Percentiles rank a stretch among this genome's conserved stretches.
Evolutionary conservation across 2,329 filamentous ascomycete genomes (phyloP).

Genomic region (Talaromyces albobiverticillius): DNA sequence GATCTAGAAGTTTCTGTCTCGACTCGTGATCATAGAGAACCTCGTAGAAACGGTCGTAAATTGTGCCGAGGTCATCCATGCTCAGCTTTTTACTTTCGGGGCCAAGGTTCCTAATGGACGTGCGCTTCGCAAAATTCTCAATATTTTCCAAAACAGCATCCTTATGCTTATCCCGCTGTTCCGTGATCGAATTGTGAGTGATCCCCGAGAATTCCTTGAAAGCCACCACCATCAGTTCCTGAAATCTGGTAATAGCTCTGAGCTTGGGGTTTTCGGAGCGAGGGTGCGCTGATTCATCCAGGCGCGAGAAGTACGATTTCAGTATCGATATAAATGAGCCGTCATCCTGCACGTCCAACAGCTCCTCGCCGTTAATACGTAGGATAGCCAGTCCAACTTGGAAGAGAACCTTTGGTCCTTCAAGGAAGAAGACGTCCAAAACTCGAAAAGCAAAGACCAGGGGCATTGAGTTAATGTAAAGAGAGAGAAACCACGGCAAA

Average conservation of each 20-base stretch:
- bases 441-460: constrained; percentile 96
- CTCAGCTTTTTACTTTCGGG: constrained; percentile 91
- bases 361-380: constrained; percentile 92
- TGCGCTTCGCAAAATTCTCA: constrained; percentile 94
- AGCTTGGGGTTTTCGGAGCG: constrained; percentile 94
- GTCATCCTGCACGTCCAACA: constrained; percentile 89
- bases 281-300: constrained; percentile 94
- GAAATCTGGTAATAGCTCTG: constrained; percentile 89
- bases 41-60: constrained; percentile 93
- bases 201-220: constrained; percentile 98
- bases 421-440: constrained; percentile 95
- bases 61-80: constrained; percentile 77
- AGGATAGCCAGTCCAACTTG: constrained; percentile 96
- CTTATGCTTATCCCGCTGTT: constrained; percentile 88
- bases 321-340: constrained; percentile 95
- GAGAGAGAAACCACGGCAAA: constrained; percentile 92
- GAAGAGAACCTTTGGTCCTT: constrained; percentile 95
- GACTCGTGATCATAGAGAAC: constrained; percentile 90
- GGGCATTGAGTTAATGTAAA: constrained; percentile 99
- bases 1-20: constrained; percentile 72
- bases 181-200: constrained; percentile 86
- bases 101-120: constrained; percentile 90
- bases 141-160: constrained; percentile 92
- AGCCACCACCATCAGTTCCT: constrained; percentile 97
- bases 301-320: constrained; percentile 87